Evolutionary conservation across 2,329 filamentous ascomycete genomes (phyloP), one percentile per base, ranked within the genome.

Genomic region (Fusarium sp.): DNA sequence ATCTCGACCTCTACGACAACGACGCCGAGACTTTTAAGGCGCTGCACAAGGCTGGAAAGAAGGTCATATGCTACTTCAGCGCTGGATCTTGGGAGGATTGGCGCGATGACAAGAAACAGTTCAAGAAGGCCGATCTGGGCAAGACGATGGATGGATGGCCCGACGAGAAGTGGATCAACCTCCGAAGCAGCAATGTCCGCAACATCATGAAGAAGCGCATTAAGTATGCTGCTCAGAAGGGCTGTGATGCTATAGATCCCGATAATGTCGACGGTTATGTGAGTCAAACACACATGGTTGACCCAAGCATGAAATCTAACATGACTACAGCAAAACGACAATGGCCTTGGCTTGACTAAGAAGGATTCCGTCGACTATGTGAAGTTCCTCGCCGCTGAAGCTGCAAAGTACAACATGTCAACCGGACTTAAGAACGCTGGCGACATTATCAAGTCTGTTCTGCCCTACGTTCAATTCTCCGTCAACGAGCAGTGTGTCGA

Each of bases 61-160:
- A 87, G 66, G 87, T 92, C 57, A 90, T 93, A 63, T 94, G 91
- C 82, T 94, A 94, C 80, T 93, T 93, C 81, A 91, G 88, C 54
- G 90, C 90, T 0, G 91, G 91, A 2, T 90, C 88, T 10, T 92
- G 86, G 72, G 91, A 94, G 78, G 77, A 88, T 54, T 88, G 85
- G 81, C 85, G 91, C 5, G 79, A 83, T 1, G 91, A 93, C 75
- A 83, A 84, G 20, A 76, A 75, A 30, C 73, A 86, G 8, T 93
- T 92, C 75, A 75, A 80, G 10, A 67, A 81, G 2, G 77, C 79
- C 0, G 91, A 92, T 70, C 77, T 89, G 44, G 91, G 91, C 22
- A 83, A 84, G 6, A 78, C 79, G 8, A 80, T 93, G 8, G 83
- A 88, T 14, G 90, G 87, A 7, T 93, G 91, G 91, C 82, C 83